Percentiles rank a stretch among this genome's conserved stretches.
These are phyloP conservation scores for Protea cynaroides DNA, from an alignment of 164 flowering plant genomes.

Conservation along the genomic window DNA sequence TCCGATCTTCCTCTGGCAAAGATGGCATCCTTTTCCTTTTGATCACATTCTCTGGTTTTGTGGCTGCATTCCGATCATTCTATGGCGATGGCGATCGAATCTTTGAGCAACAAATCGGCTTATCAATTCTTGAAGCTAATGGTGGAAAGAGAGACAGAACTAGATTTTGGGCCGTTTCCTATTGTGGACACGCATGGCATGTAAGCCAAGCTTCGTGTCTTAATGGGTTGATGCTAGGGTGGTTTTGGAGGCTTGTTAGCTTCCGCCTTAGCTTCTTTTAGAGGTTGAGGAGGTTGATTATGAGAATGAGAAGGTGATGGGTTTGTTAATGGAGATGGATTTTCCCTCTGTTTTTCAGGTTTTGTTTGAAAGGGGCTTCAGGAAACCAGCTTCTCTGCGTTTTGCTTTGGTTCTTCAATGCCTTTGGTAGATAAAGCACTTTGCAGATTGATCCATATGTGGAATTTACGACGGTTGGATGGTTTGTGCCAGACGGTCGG, in stretches of 20 bases:
- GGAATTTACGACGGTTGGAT: too few relatives aligned
- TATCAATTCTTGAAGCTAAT: too few relatives aligned
- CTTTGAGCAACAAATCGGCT: too few relatives aligned
- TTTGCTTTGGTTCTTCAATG: slow-evolving; percentile 5
- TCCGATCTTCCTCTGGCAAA: too few relatives aligned
- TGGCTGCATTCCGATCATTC: too few relatives aligned
- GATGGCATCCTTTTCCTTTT: too few relatives aligned
- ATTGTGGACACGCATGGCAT: slow-evolving; percentile 71
- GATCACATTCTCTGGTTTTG: too few relatives aligned
- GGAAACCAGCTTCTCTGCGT: background rate
- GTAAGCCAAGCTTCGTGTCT: slow-evolving; percentile 13
- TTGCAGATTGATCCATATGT: too few relatives aligned
- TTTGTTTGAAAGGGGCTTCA: background rate
- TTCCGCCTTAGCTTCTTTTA: slow-evolving; percentile 12
- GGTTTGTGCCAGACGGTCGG: too few relatives aligned
- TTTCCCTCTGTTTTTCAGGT: slow-evolving; percentile 3
- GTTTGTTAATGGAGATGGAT: background rate
- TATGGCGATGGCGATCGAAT: too few relatives aligned
- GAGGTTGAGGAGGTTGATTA: background rate
- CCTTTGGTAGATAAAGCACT: slow-evolving; percentile 9
- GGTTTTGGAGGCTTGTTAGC: slow-evolving; percentile 26
- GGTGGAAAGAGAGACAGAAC: too few relatives aligned
- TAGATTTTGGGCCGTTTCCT: slow-evolving; percentile 71
- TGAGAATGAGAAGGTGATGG: background rate
- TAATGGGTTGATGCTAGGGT: slow-evolving; percentile 5